Evolutionary conservation across 352 stramenopile genomes (phyloP), one percentile per base, ranked within the genome.

Genomic region (Pythium insidiosum): DNA sequence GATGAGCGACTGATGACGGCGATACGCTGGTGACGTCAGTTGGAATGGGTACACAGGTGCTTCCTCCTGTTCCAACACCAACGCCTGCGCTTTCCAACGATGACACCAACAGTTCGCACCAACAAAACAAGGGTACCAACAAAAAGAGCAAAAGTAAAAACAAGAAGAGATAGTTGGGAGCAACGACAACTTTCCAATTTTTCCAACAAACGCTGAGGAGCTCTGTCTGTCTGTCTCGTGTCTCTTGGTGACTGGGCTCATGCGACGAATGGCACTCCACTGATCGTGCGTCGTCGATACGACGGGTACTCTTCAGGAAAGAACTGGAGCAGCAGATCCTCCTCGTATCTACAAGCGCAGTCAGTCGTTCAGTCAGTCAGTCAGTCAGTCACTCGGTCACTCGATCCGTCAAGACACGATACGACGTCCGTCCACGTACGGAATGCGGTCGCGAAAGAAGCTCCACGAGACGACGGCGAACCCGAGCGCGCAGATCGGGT

Each of bases 361-460:
- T 29, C 18, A 25, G 11, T 13, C 22, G 57, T 29, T 29, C 34
- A 56, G 10, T n/a, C n/a, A n/a, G n/a, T n/a, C n/a, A n/a, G n/a
- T n/a, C n/a, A n/a, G n/a, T n/a, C n/a, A n/a, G n/a, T n/a, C n/a
- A n/a, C n/a, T n/a, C n/a, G n/a, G n/a, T n/a, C n/a, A n/a, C n/a
- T n/a, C n/a, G n/a, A n/a, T n/a, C n/a, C n/a, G n/a, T n/a, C n/a
- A n/a, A n/a, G n/a, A n/a, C n/a, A 10, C 28, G 9, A 52, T 19
- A 7, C 16, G 2, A n/a, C 19, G 6, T 18, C 4, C 4, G 3
- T 13, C 6, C 31, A 70, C 73, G 44, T 63, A 98, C 50, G 91
- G 82, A 52, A 98, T 98, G 49, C 95, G 81, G 49, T 95, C 73
- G 38, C 74, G 67, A 58, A 98, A 98, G 58, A 98, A 98, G 22